Conservation (phyloP, 805 yeast genomes). For the Schwanniomyces sp. region DNA sequence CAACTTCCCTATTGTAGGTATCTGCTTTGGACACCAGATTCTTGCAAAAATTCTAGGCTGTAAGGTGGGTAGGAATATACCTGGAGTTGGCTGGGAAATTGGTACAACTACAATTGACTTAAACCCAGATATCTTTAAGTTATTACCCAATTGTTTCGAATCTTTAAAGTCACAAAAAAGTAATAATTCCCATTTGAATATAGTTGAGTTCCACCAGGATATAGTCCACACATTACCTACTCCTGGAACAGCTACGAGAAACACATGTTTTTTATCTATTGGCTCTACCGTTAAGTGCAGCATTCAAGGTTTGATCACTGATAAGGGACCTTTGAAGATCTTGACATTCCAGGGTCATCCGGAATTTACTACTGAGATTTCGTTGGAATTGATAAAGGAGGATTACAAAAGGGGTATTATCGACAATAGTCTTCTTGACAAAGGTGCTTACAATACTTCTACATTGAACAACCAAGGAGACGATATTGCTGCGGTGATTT, state of each 20-base stretch:
- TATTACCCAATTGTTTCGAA: constrained; percentile 22
- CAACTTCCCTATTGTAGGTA: constrained; percentile 54
- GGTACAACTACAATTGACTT: constrained; percentile 55
- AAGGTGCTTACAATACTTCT: constrained; percentile 27
- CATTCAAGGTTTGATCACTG: constrained; percentile 63
- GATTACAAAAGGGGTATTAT: constrained; percentile 16
- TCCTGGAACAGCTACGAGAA: constrained; percentile 26
- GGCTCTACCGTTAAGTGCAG: constrained; percentile 57
- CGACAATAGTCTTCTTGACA: constrained; percentile 24
- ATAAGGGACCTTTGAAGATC: constrained; percentile 43
- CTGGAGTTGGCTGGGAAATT: constrained; percentile 67
- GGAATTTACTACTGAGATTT: constrained; percentile 54
- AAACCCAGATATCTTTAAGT: constrained; percentile 37
- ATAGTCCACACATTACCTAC: constrained; percentile 36
- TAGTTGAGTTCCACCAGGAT: constrained; percentile 40
- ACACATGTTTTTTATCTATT: constrained; percentile 34
- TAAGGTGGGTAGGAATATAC: constrained; percentile 49
- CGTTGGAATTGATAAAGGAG: constrained; percentile 22
- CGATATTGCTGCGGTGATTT: constrained; percentile 34
- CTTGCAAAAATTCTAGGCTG: constrained; percentile 66
- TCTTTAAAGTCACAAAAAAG: constrained; percentile 20
- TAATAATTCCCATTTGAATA: constrained; percentile 41
- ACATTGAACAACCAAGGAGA: constrained; percentile 40
- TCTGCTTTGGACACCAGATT: constrained; percentile 89
- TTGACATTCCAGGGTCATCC: constrained; percentile 91